Percentiles rank a stretch among this genome's conserved stretches.
Conservation (phyloP, 129 eudicot species). For the Apium graveolens region DNA sequence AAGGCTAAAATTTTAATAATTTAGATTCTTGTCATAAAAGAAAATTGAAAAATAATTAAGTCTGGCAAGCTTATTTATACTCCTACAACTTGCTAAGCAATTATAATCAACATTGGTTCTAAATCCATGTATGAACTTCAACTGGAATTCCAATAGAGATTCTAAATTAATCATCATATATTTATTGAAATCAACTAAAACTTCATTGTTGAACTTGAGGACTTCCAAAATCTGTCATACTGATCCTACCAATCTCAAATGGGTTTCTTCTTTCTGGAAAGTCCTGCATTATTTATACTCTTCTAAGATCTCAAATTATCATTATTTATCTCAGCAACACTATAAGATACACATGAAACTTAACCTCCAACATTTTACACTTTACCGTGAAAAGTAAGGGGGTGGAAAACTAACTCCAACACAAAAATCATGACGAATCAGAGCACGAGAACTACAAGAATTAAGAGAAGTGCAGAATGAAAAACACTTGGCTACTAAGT, state of each 20-base stretch:
- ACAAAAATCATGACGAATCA: not conserved
- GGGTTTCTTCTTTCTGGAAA: not conserved
- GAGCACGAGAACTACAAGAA: not conserved
- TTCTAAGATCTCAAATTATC: not conserved
- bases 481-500: not conserved
- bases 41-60: not conserved
- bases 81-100: not conserved
- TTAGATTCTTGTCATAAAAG: not conserved
- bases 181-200: not conserved
- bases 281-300: not conserved
- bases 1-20: not conserved
- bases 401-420: not conserved
- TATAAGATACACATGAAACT: not conserved
- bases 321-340: not conserved
- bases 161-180: not conserved
- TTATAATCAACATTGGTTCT: not conserved
- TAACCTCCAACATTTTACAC: too few species aligned
- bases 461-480: not conserved
- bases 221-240: not conserved
- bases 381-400: too few species aligned
- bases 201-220: not conserved
- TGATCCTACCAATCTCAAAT: constrained; percentile 1
- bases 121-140: not conserved
- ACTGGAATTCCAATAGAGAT: not conserved
- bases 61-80: not conserved